Base-by-base conservation (phyloP, 192 early-diverging fungal species). In the Radiomyces spectabilis region DNA sequence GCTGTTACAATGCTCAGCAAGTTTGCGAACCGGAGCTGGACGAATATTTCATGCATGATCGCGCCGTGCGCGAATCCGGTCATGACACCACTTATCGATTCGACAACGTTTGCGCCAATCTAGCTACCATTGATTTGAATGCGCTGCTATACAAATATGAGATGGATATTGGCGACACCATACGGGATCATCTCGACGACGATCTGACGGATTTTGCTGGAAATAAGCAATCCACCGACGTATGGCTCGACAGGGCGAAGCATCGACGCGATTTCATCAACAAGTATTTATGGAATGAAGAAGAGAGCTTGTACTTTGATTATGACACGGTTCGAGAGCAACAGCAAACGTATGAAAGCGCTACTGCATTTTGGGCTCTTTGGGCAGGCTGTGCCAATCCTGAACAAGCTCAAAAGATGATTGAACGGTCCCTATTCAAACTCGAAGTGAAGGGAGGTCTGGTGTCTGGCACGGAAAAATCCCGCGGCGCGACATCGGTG, bases 31-130 rank as follows among this genome's bases (percentile, higher is more conserved):
- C 90, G 3, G 84, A 86, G 50, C 74, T 98, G 35, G 93, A 98
- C 69, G 81, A 68, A 37, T 98, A 95, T 73, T 98, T 98, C 71
- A 80, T 92, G 44, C 95, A 98, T 68, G 95, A 98, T 61, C 83
- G 95, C 9, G 95, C 92, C 0, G 92, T 94, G 2, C 86, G 94
- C 44, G 93, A 95, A 70, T 92, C 89, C 18, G 94, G 93, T 16
- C 93, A 97, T 69, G 93, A 97, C 67, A 95, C 93, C 0, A 88
- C 92, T 7, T 95, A 97, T 68, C 76, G 93, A 5, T 81, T 93
- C 27, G 95, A 98, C 56, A 79, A 82, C 24, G 80, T 84, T 25
- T 94, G 91, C 59, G 95, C 93, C 0, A 74, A 88, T 53, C 72
- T 98, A 57, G 90, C 87, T 10, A 95, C 93, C 3, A 77, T 96